Base-by-base conservation (phyloP, 805 yeast genomes). In the Nematodospora valgi region DNA sequence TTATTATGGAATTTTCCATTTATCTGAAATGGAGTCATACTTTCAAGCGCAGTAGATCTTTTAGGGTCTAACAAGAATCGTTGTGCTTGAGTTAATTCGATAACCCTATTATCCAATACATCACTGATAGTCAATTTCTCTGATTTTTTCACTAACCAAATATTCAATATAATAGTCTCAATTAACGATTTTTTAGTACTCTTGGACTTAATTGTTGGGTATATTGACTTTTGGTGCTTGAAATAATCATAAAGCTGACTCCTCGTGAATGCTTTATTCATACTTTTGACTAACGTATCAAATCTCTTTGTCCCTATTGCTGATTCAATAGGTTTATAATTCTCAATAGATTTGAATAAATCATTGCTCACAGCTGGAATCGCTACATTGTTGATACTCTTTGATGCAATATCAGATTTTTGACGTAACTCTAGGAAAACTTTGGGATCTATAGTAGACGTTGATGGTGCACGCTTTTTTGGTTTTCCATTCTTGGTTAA, bases 81-180 rank as follows among this genome's bases (percentile, higher is more conserved):
- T n/a, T 32, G 34, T 8, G 19, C 13, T 13, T 16, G 12, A 9
- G 3, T 13, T 13, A 32, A 9, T 8, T 4, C 33, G 21, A 32
- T 7, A n/a, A 4, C 10, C 9, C 34, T 12, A 14, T 8, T 32
- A 23, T 32, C 35, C 5, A 32, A 10, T 3, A 24, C 13, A 20
- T 32, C 35, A 6, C 19, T 24, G 7, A 15, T 10, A 6, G 16
- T 13, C 16, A 9, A 10, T 20, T 8, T 10, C 7, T 32, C 35
- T 9, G 30, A 10, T 32, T 30, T 29, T 4, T 27, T 25, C 4
- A 31, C 18, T 19, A 48, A 40, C 77, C 77, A 71, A 8, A 63
- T 45, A 5, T 54, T 45, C 3, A 40, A 36, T 22, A 71, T 41
- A 13, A 72, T 64, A 4, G 38, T 33, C 3, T 56, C 47, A 2